Percentiles rank a stretch among this genome's conserved stretches.
These are phyloP conservation scores for Salisapilia sapeloensis DNA, from an alignment of 352 stramenopile genomes.

Conservation along the genomic window DNA sequence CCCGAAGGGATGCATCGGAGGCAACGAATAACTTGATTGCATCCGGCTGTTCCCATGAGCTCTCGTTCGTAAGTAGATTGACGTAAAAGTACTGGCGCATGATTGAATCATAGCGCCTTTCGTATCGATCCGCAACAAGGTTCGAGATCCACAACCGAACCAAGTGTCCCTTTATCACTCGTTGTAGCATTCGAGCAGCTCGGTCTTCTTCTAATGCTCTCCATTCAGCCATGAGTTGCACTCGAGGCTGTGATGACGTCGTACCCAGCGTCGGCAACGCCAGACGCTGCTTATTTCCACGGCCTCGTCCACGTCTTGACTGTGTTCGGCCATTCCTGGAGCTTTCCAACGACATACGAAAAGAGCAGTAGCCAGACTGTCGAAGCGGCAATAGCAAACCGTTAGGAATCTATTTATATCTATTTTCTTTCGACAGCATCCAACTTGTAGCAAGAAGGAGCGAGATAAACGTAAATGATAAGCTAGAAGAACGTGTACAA, in stretches of 20 bases:
- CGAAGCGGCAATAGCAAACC: too few relatives aligned
- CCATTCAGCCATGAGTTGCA: slow-evolving; percentile 31
- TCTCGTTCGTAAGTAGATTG: slow-evolving; percentile 46
- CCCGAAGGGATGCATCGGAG: slow-evolving; percentile 3
- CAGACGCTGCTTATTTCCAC: slow-evolving; percentile 7
- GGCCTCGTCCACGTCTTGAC: slow-evolving; percentile 8
- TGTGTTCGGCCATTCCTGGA: too few relatives aligned
- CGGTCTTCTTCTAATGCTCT: slow-evolving; percentile 32
- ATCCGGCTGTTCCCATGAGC: slow-evolving; percentile 29
- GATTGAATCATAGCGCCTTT: slow-evolving; percentile 43
- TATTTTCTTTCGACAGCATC: too few relatives aligned
- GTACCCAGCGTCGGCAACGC: slow-evolving; percentile 5
- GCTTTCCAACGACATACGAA: too few relatives aligned
- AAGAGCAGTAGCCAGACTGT: too few relatives aligned
- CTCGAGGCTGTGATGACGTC: slow-evolving; percentile 14
- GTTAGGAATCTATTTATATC: too few relatives aligned
- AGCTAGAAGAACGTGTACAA: too few relatives aligned
- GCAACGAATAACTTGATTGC: slow-evolving; percentile 25
- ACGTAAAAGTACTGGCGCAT: slow-evolving; percentile 43
- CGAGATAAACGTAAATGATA: too few relatives aligned
- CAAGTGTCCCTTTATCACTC: slow-evolving; percentile 14
- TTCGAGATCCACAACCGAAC: slow-evolving; percentile 15
- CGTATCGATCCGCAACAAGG: slow-evolving; percentile 25
- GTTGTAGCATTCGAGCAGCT: slow-evolving; percentile 26
- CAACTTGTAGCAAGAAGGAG: too few relatives aligned